Percentiles rank a stretch among this genome's conserved stretches.
Conservation (phyloP, 2,329 filamentous ascomycete species). For the Monosporascus sp. region DNA sequence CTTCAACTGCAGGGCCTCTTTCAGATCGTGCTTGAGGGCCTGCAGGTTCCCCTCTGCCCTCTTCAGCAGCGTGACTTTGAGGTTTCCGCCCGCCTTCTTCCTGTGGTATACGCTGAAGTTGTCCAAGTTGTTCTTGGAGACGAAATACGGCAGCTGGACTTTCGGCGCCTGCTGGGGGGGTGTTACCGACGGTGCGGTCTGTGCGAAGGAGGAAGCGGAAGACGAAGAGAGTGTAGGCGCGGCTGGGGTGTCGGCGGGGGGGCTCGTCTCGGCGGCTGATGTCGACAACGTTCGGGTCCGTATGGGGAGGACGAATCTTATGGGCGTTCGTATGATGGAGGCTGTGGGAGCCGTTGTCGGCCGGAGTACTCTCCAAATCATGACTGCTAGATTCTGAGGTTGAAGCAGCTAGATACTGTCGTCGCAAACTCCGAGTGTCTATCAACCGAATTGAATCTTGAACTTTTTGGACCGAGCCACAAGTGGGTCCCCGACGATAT, state of each 20-base stretch:
- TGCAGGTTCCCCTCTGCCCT: conserved; percentile 70
- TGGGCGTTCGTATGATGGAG: conserved; percentile 3
- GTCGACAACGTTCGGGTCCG: conserved; percentile 13
- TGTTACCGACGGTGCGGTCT: conserved; percentile 8
- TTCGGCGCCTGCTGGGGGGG: conserved; percentile 16
- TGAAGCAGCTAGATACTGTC: not conserved
- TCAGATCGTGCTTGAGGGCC: conserved; percentile 60
- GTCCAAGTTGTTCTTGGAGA: conserved; percentile 64
- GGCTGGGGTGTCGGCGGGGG: conserved; percentile 1
- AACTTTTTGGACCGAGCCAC: not conserved
- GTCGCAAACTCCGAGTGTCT: not conserved
- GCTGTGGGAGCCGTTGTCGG: conserved; percentile 13
- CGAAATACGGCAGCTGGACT: conserved; percentile 56
- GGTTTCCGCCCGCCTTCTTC: conserved; percentile 69
- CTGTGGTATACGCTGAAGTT: conserved; percentile 74
- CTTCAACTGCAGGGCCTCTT: conserved; percentile 50
- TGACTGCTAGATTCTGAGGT: conserved; percentile 1
- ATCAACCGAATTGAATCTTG: not conserved
- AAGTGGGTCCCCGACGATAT: not conserved
- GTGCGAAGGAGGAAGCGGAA: not conserved
- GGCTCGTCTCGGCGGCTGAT: conserved; percentile 1
- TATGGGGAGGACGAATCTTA: conserved; percentile 8
- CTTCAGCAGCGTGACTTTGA: conserved; percentile 68
- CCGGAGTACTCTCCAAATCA: conserved; percentile 18
- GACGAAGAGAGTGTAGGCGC: not conserved